Evolutionary conservation across 352 stramenopile genomes (phyloP).

Genomic region (Globisporangium polare): DNA sequence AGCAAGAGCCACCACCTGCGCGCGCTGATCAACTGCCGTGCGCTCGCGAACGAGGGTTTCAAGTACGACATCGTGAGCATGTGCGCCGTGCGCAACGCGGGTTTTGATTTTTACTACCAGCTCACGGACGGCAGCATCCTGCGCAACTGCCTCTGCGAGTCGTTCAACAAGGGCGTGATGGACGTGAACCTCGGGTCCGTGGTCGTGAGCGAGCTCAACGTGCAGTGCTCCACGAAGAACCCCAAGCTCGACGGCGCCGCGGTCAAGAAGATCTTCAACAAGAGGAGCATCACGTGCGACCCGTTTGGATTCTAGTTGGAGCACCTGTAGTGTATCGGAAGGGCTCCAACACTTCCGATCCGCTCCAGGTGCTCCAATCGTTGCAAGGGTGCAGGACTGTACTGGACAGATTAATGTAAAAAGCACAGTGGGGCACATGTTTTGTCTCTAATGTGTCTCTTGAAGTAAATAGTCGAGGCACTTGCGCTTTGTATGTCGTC

Average conservation of each 20-base stretch:
- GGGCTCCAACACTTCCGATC: too few relatives aligned
- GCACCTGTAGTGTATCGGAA: not conserved
- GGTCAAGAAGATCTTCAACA: not conserved
- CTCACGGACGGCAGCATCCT: not conserved
- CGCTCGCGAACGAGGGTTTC: not conserved
- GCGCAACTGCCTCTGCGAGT: slow-evolving; percentile 1
- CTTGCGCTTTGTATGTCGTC: too few relatives aligned
- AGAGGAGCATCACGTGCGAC: not conserved
- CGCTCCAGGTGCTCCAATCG: too few relatives aligned
- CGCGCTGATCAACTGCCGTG: not conserved
- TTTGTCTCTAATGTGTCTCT: too few relatives aligned
- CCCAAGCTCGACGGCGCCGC: not conserved
- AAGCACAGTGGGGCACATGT: too few relatives aligned
- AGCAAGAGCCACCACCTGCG: not conserved
- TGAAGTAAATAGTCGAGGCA: too few relatives aligned
- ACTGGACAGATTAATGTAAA: too few relatives aligned
- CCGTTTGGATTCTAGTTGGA: not conserved
- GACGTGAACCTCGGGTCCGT: not conserved
- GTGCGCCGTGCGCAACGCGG: not conserved
- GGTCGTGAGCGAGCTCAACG: not conserved
- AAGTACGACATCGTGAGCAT: not conserved
- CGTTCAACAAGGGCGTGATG: not conserved
- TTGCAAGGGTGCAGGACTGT: too few relatives aligned
- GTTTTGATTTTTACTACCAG: slow-evolving; percentile 3
- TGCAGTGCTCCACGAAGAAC: not conserved